Evolutionary conservation across 805 yeast species (phyloP).

Genomic region (Candida coquimbonensis): DNA sequence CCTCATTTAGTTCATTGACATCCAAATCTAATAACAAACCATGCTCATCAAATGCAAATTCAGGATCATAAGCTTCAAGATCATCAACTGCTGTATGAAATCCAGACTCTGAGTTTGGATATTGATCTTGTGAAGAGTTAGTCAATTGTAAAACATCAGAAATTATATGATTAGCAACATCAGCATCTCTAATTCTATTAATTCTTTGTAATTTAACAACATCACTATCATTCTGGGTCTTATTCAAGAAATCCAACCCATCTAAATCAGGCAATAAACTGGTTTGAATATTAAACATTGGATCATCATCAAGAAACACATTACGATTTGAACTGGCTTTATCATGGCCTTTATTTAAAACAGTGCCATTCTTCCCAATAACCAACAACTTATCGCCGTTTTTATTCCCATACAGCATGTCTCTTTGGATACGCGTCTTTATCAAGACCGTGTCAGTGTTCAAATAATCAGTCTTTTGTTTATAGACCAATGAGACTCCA

Average conservation of each 20-base stretch:
- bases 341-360: neutral
- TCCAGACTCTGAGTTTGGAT: neutral
- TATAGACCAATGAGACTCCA: slow-evolving; percentile 41
- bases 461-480: slow-evolving; percentile 41
- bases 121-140: neutral
- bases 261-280: slow-evolving; percentile 24
- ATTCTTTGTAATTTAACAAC: slow-evolving; percentile 2
- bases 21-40: slow-evolving; percentile 18
- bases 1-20: neutral
- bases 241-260: slow-evolving; percentile 13
- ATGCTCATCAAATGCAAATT: slow-evolving; percentile 23
- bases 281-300: slow-evolving; percentile 27
- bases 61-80: slow-evolving; percentile 12
- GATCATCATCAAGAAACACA: slow-evolving; percentile 30
- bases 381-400: slow-evolving; percentile 1
- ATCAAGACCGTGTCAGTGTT: slow-evolving; percentile 21
- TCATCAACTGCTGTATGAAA: slow-evolving; percentile 7
- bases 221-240: neutral
- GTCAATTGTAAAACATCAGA: slow-evolving; percentile 5
- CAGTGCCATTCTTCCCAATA: neutral
- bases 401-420: slow-evolving; percentile 6
- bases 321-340: slow-evolving; percentile 3
- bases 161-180: slow-evolving; percentile 9
- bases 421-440: slow-evolving; percentile 21
- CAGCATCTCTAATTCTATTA: slow-evolving; percentile 11